Evolutionary conservation across 106 monocot species (phyloP).

Genomic region (Dendrobium chrysotoxum): DNA sequence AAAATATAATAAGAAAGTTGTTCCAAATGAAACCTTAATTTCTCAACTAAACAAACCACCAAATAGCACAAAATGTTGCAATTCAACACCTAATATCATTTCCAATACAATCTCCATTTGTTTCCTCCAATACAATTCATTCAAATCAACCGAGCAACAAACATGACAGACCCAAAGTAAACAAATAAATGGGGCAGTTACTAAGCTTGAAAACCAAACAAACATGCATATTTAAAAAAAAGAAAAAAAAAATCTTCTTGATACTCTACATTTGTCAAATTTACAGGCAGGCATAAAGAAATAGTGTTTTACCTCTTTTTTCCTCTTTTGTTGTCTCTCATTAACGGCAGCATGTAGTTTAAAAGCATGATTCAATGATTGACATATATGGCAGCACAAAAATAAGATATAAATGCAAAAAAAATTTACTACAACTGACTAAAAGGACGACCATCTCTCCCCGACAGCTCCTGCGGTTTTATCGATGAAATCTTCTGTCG

Average conservation of each 20-base stretch:
- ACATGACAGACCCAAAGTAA: no score
- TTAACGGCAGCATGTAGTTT: slow-evolving; percentile 1
- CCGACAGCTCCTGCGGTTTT: slow-evolving; percentile 13
- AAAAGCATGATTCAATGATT: slow-evolving; percentile 7
- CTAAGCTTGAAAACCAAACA: not conserved
- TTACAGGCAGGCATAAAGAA: slow-evolving; percentile 5
- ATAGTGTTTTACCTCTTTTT: not conserved
- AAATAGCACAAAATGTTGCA: no score
- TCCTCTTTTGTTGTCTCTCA: not conserved
- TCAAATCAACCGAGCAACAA: no score
- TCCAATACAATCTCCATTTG: no score
- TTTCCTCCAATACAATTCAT: no score
- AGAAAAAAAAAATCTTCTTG: not conserved
- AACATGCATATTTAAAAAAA: not conserved
- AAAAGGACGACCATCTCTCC: slow-evolving; percentile 2
- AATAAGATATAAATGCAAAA: slow-evolving; percentile 10
- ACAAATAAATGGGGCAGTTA: no score
- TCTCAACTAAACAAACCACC: no score
- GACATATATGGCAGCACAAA: slow-evolving; percentile 10
- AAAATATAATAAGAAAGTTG: no score
- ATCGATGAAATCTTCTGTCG: not conserved
- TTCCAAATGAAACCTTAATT: no score
- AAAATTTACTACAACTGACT: slow-evolving; percentile 9
- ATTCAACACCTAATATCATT: no score
- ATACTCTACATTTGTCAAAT: slow-evolving; percentile 11